Evolutionary conservation across 306 rosid species (phyloP), one percentile per base, ranked within the genome.

Genomic region (Cicer bijugum): DNA sequence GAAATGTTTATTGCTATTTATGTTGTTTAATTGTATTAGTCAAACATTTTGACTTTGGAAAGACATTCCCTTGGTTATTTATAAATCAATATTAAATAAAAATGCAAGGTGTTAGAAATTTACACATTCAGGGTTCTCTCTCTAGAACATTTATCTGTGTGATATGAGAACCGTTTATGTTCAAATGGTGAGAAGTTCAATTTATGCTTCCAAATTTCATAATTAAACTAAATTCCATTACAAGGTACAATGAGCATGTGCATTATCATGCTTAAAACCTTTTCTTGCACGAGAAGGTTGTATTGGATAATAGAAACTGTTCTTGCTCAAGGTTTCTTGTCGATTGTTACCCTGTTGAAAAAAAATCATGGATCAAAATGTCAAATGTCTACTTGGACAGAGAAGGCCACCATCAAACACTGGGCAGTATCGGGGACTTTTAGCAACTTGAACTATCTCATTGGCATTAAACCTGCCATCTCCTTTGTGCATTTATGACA

Each of bases 401-500:
- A 42, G 74, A 17, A 75, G 17, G 64, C 53, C 55, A 63, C 55
- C 42, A 39, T 39, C 64, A 63, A 74, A 75, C 72, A 35, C 39
- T 38, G 50, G 63, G 19, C 6, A 48, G 71, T 62, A 16, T 17
- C 2, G 10, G 6, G 46, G 51, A 52, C 63, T 69, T 69, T 40
- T 14, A 12, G 14, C 63, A 50, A 40, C 43, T 62, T 74, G 63
- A 64, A 51, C 66, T 50, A 64, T 35, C 9, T 39, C 35, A 40
- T 39, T 39, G 28, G 56, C 16, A 48, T 44, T 40, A 19, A 52
- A 51, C 45, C 42, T 40, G 43, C 12, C 50, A 20, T 38, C 33
- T 75, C 33, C 65, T 39, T 75, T 63, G 35, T 7, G 11, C 72
- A 75, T 19, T 28, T 4, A 28, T 57, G 16, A 57, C 59, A n/a